Base-by-base conservation (phyloP, 2,329 filamentous ascomycete species). In the Penicillium sp. region DNA sequence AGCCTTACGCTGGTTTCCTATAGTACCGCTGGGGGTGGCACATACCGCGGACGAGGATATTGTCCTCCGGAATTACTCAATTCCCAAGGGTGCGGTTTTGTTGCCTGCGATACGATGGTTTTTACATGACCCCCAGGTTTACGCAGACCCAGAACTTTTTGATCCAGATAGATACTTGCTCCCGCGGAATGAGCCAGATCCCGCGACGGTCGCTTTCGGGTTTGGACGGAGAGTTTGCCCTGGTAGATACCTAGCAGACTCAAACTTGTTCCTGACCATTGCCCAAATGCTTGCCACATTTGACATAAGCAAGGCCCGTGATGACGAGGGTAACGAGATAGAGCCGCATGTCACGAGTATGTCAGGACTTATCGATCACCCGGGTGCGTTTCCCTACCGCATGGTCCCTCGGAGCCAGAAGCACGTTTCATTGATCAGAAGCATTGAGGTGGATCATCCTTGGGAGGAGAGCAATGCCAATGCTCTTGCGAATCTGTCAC, bases 231-330 rank as follows among this genome's bases (percentile, higher is more conserved):
- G 73, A 3, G 66, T 75, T 14, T 79, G 75, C 52, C 72, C 74
- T 0, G 76, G 73, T 1, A 64, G 69, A 5, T 59, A 69, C n/a
- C 62, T 77, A 8, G 76, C 77, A 0, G 74, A 78, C n/a, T 64
- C 65, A 3, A 67, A 69, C 0, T 21, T 78, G 0, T 78, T 70
- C 55, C 56, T 77, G 4, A 74, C 61, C 16, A 70, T 77, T 21
- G 76, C 72, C 0, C 77, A 77, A 24, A 64, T 70, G 0, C 65
- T 85, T 1, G 71, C 81, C 0, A 74, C 74, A 0, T 82, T 83
- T 47, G 63, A 72, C 6, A 67, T 81, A 16, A 58, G 55, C 9
- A 77, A 77, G 55, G 59, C 61, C 0, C 54, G 74, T 6, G 53
- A 46, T 30, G 68, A 71, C 21, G 63, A 74, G 3, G 79, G 74